Conservation (phyloP, 2,329 filamentous ascomycete genomes). For the Xylaria digitata region DNA sequence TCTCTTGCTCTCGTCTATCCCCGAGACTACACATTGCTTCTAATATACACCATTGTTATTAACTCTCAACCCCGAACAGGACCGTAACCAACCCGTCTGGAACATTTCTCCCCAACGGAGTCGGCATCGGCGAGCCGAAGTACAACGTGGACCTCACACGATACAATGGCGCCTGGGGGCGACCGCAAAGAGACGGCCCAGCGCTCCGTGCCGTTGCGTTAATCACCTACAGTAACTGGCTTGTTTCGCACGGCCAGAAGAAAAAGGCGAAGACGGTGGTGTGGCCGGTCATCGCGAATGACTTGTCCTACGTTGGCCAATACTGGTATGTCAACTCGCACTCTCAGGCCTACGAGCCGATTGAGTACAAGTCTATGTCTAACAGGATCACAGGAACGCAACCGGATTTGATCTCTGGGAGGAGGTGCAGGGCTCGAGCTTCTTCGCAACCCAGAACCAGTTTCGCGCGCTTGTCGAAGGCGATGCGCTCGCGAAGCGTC, state of each 20-base stretch:
- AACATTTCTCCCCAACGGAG: conserved; percentile 55
- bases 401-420: conserved; percentile 72
- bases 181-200: conserved; percentile 70
- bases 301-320: conserved; percentile 66
- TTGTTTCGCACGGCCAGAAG: conserved; percentile 58
- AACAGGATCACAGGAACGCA: conserved; percentile 54
- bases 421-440: conserved; percentile 66
- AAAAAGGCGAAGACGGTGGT: conserved; percentile 57
- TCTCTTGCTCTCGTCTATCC: background rate
- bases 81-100: conserved; percentile 65
- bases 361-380: background rate
- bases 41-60: background rate
- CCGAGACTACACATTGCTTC: background rate
- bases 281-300: conserved; percentile 67
- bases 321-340: conserved; percentile 54
- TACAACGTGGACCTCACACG: conserved; percentile 63
- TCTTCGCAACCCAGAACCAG: conserved; percentile 68
- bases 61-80: conserved; percentile 10
- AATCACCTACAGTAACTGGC: conserved; percentile 64
- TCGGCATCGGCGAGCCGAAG: conserved; percentile 67
- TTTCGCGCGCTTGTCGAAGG: conserved; percentile 64
- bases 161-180: conserved; percentile 65
- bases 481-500: conserved; percentile 59
- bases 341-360: background rate
- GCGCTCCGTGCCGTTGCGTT: conserved; percentile 68